Evolutionary conservation across 2,329 filamentous ascomycete species (phyloP).

Genomic region (Epichloe aotearoae): DNA sequence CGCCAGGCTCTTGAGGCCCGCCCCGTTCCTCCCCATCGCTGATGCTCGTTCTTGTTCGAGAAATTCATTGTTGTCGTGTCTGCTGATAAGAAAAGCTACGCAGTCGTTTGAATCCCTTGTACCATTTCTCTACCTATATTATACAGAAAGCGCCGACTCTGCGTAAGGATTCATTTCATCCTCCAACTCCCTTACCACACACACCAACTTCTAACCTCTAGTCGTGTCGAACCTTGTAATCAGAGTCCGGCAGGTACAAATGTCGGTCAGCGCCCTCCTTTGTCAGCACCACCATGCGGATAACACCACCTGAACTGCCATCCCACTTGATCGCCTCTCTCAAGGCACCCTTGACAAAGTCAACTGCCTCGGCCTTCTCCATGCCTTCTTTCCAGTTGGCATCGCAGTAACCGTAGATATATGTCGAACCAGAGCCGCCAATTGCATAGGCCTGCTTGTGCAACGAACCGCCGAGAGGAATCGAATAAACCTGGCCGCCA

Average conservation of each 20-base stretch:
- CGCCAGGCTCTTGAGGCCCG: background rate
- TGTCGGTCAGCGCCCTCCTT: conserved; percentile 81
- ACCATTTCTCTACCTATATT: background rate
- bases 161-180: conserved; percentile 1
- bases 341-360: conserved; percentile 85
- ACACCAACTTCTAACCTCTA: conserved; percentile 20
- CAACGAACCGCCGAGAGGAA: conserved; percentile 87
- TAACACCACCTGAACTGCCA: conserved; percentile 94
- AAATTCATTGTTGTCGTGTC: background rate
- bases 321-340: conserved; percentile 98
- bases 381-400: conserved; percentile 91
- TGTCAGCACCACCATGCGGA: conserved; percentile 93
- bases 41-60: background rate
- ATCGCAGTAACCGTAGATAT: conserved; percentile 99
- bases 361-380: conserved; percentile 79
- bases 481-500: conserved; percentile 94
- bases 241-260: conserved; percentile 86
- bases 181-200: conserved; percentile 3
- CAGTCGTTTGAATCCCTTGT: background rate
- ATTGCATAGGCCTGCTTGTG: conserved; percentile 97
- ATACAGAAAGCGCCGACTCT: conserved; percentile 1
- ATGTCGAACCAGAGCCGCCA: conserved; percentile 91
- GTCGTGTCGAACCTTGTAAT: conserved; percentile 64
- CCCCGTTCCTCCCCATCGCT: background rate
- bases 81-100: background rate